Percentiles rank a stretch among this genome's conserved stretches.
Evolutionary conservation across 2,329 filamentous ascomycete genomes (phyloP).

Genomic region (Elsinoe necatrix): DNA sequence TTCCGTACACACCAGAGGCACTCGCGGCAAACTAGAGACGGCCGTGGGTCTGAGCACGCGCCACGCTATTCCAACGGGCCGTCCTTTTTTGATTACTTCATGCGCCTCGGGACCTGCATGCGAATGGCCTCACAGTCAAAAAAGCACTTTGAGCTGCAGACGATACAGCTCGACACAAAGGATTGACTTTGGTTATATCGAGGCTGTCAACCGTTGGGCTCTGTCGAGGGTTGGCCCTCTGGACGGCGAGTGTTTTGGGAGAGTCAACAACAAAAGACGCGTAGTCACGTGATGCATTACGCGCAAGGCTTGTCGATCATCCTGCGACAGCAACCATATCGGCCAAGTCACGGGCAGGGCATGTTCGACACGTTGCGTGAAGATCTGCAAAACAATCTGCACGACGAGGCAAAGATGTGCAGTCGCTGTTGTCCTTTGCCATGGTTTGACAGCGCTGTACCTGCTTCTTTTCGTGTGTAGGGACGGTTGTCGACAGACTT

Average conservation of each 20-base stretch:
- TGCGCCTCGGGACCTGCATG: background rate
- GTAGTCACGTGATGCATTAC: conserved; percentile 7
- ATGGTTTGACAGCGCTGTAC: background rate
- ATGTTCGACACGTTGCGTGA: background rate
- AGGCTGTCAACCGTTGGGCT: background rate
- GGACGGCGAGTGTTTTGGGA: background rate
- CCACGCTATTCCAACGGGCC: background rate
- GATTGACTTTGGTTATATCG: background rate
- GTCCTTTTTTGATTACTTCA: background rate
- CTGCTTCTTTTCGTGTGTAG: background rate
- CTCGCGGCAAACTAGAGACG: background rate
- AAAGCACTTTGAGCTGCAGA: background rate
- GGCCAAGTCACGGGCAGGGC: background rate
- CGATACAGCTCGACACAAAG: background rate
- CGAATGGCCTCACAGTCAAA: background rate
- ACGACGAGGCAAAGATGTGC: conserved; percentile 2
- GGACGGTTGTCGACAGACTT: conserved; percentile 8
- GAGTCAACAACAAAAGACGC: conserved; percentile 13
- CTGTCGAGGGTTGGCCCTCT: background rate
- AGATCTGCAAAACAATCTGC: conserved; percentile 4
- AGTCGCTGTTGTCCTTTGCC: background rate
- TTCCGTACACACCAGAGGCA: conserved; percentile 4
- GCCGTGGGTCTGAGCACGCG: background rate
- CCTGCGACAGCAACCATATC: background rate
- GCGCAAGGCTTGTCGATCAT: conserved; percentile 3